Base-by-base conservation (phyloP, 225 moss, liverwort and hornwort genomes). In the Climacium dendroides region DNA sequence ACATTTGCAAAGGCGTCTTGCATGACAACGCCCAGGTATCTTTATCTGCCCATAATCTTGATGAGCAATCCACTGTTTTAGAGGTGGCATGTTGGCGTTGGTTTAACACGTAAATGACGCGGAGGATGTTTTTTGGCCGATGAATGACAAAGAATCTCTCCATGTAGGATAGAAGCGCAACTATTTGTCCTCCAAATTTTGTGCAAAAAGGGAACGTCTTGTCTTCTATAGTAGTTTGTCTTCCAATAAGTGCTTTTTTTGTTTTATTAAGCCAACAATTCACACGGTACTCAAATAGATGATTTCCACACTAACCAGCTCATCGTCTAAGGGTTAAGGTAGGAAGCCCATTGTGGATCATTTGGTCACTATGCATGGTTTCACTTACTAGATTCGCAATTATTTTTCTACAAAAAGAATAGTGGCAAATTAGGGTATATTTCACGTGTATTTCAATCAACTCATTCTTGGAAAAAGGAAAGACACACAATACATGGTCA, bases 11-110 rank as follows among this genome's bases (percentile, higher is more conserved):
- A 91, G 98, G 94, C 20, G 90, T 98, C 83, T 87, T 97, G 78
- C 96, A 96, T 63, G 98, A 98, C 92, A 98, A 96, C 83, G 95
- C 92, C 79, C 96, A 96, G 94, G 98, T 94, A 76, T 2, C 28
- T n/a, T 93, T 93, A 61, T 2, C 7, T 39, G 15, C 39, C 3
- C 47, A 9, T 28, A 58, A 34, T 59, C 30, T n/a, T 11, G 13
- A 48, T 1, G 5, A 74, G 50, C 74, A n/a, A n/a, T 50, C 34
- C 23, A 35, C 52, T n/a, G 76, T n/a, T n/a, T 15, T 25, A 25
- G 24, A 77, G 54, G 35, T 35, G 75, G 9, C 23, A 23, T 52
- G 35, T 52, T 75, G 20, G 6, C 12, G 0, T 7, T 48, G 12
- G 32, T 30, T 48, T 30, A 52, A 52, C n/a, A n/a, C n/a, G n/a